A percentile compares a stretch with the other conserved stretches of the same genome.
Evolutionary conservation across 805 yeast genomes (phyloP).

Genomic region (Starmerella lactis-condensi): DNA sequence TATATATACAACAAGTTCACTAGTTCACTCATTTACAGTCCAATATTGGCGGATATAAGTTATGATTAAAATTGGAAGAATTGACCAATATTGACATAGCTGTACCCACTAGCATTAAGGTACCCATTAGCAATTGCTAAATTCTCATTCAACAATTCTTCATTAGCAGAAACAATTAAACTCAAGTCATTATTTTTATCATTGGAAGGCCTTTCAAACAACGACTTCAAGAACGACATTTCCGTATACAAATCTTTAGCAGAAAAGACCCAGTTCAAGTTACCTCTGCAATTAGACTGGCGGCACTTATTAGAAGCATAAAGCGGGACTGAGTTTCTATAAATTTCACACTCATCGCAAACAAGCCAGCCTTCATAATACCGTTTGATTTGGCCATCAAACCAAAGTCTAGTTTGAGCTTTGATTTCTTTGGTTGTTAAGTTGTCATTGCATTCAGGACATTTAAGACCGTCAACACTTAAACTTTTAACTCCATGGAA

Average conservation of each 20-base stretch:
- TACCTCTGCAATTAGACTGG: constrained; percentile 30
- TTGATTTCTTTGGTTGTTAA: constrained; percentile 40
- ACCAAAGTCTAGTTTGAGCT: constrained; percentile 54
- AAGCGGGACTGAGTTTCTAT: constrained; percentile 74
- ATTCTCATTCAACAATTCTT: no score
- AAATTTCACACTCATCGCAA: constrained; percentile 78
- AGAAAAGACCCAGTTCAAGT: constrained; percentile 53
- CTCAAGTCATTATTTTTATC: no score
- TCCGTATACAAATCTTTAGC: constrained; percentile 77
- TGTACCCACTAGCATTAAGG: constrained; percentile 8
- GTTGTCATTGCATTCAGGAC: constrained; percentile 38
- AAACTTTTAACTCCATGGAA: constrained; percentile 21
- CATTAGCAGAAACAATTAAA: no score
- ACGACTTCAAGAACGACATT: constrained; percentile 52
- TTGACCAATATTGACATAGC: constrained; percentile 8
- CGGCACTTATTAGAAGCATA: constrained; percentile 76
- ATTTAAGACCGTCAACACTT: constrained; percentile 60
- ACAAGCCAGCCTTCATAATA: constrained; percentile 75
- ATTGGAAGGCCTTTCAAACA: constrained; percentile 62
- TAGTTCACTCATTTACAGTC: no score
- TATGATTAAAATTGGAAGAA: constrained; percentile 2
- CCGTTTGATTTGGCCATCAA: constrained; percentile 48
- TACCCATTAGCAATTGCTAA: no score
- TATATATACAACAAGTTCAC: no score
- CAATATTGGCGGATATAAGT: no score